Conservation (phyloP, 495 filamentous ascomycete species). For the Podospora australis region DNA sequence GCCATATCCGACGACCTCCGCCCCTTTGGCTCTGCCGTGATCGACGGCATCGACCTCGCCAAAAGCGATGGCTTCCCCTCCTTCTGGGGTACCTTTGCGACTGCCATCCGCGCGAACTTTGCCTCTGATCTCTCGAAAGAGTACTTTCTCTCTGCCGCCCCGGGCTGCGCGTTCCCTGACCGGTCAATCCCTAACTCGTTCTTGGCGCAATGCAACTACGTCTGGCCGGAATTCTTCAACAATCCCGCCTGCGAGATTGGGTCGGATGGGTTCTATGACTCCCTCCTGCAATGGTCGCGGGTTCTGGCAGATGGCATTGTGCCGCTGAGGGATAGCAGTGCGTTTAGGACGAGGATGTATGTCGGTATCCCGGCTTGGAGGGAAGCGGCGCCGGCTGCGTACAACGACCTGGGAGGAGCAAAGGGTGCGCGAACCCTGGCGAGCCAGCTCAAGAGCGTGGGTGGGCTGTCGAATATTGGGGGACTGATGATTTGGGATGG, state of each 20-base stretch:
- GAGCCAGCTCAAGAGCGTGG: background rate
- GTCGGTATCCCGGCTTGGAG: background rate
- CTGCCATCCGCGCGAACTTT: conserved; percentile 8
- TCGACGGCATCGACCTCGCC: conserved; percentile 54
- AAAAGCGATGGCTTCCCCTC: conserved; percentile 20
- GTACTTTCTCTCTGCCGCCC: conserved; percentile 52
- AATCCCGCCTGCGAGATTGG: conserved; percentile 10
- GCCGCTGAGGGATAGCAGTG: conserved; percentile 4
- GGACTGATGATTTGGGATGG: conserved; percentile 15
- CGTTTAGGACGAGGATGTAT: conserved; percentile 6
- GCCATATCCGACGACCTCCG: conserved; percentile 19
- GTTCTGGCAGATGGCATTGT: conserved; percentile 2
- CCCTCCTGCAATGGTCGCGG: conserved; percentile 9
- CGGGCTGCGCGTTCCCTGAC: conserved; percentile 50
- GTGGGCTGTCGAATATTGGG: conserved; percentile 3
- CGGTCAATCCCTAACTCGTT: conserved; percentile 13
- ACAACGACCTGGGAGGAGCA: background rate
- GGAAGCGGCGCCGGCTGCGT: background rate
- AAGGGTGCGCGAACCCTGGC: background rate
- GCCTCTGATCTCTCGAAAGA: conserved; percentile 4
- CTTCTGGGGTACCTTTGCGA: conserved; percentile 10
- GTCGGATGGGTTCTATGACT: conserved; percentile 1
- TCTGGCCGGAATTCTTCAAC: conserved; percentile 18
- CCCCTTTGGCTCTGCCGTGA: conserved; percentile 46
- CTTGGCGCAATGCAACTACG: conserved; percentile 15